These are phyloP conservation scores for Suhomyces coccinellae DNA, from an alignment of 1,139 yeast species.

Conservation along the genomic window DNA sequence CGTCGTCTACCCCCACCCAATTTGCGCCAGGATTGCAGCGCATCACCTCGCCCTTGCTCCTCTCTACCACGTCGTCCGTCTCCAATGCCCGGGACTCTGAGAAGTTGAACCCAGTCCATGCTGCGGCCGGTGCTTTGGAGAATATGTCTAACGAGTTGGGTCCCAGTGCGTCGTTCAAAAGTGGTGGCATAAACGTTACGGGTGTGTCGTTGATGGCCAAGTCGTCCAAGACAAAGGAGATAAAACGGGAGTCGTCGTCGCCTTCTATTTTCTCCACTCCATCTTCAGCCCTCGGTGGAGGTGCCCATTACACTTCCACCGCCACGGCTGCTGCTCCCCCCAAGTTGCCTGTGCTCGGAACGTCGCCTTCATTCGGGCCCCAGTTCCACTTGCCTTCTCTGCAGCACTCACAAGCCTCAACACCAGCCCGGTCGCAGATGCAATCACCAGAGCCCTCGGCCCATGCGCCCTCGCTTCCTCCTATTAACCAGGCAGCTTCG, in stretches of 20 bases:
- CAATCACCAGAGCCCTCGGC: constrained; percentile 22
- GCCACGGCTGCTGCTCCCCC: constrained; percentile 21
- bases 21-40: constrained; percentile 65
- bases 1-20: constrained; percentile 68
- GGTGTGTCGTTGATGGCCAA: constrained; percentile 36
- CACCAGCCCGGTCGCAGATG: constrained; percentile 21
- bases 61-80: constrained; percentile 46
- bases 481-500: constrained; percentile 30
- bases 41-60: constrained; percentile 63
- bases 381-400: constrained; percentile 32
- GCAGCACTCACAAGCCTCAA: constrained; percentile 11
- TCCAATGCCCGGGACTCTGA: constrained; percentile 35
- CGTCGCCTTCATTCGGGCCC: constrained; percentile 48
- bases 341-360: constrained; percentile 34
- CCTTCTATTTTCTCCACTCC: constrained; percentile 33
- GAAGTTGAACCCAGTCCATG: constrained; percentile 12
- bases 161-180: constrained; percentile 45
- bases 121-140: constrained; percentile 65
- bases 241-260: constrained; percentile 12
- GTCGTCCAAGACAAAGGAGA: constrained; percentile 14
- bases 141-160: constrained; percentile 51
- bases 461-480: constrained; percentile 31
- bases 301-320: constrained; percentile 23
- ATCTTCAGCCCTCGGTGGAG: constrained; percentile 33
- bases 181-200: constrained; percentile 12